Conservation (phyloP, 257 asterid species). For the Solanum gracilifrons region DNA sequence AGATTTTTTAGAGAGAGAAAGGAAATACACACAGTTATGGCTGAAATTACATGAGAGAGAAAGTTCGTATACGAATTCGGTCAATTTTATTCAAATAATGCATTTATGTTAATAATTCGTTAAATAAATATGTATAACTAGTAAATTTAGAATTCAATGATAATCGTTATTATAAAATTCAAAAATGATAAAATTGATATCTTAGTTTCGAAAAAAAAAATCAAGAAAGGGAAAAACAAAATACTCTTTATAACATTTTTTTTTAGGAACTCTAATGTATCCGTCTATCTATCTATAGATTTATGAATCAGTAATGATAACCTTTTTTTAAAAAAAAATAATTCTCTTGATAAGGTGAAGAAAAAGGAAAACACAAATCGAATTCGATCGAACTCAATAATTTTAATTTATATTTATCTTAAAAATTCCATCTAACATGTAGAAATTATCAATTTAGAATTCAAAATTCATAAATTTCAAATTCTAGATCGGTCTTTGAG, state of each 20-base stretch:
- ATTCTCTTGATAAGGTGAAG: slow-evolving; percentile 24
- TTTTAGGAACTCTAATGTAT: not conserved
- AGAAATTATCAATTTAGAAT: not conserved
- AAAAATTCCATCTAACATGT: not conserved
- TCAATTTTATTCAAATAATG: too few relatives aligned
- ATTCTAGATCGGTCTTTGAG: not conserved
- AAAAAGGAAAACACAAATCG: not conserved
- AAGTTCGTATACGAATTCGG: too few relatives aligned
- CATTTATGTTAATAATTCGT: not conserved
- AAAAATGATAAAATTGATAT: too few relatives aligned
- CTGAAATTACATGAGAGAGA: not conserved
- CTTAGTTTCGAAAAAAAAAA: too few relatives aligned
- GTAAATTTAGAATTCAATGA: not conserved
- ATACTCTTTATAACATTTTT: not conserved
- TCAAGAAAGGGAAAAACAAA: too few relatives aligned
- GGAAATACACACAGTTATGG: not conserved
- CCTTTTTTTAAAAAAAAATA: too few relatives aligned
- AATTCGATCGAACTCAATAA: not conserved
- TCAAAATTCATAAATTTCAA: not conserved
- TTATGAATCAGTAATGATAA: not conserved
- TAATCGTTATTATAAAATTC: not conserved
- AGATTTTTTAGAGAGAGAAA: not conserved
- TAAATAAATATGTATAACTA: not conserved
- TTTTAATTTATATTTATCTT: not conserved
- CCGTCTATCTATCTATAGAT: not conserved